Conservation (phyloP, 495 filamentous ascomycete genomes). For the Aspergillus incahuasiensis region DNA sequence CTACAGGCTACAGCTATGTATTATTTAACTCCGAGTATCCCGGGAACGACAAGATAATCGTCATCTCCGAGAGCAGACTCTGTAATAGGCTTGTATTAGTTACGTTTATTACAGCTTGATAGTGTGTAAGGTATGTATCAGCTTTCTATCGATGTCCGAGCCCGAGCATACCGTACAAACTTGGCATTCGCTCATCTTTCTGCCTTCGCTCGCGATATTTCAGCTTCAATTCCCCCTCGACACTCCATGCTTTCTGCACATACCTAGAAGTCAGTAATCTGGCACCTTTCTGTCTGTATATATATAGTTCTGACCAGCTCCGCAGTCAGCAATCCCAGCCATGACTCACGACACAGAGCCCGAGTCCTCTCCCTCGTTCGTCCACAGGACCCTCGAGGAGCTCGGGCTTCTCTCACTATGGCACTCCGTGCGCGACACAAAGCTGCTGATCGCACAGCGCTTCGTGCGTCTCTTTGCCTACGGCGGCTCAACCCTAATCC, state of each 20-base stretch:
- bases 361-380: background rate
- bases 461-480: constrained; percentile 79
- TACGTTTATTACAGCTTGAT: background rate
- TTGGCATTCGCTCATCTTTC: constrained; percentile 2
- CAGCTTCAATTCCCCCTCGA: background rate
- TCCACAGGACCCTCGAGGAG: constrained; percentile 24
- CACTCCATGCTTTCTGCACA: background rate
- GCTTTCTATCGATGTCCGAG: background rate
- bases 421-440: constrained; percentile 53
- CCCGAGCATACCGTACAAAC: background rate
- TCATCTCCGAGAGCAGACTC: background rate
- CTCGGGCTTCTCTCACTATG: constrained; percentile 39
- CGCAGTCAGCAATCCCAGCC: background rate
- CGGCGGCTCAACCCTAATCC: constrained; percentile 67
- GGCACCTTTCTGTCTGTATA: too few relatives aligned
- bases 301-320: too few relatives aligned
- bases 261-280: background rate
- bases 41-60: background rate
- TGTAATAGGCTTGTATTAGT: background rate
- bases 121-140: background rate
- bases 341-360: background rate
- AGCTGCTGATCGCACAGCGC: constrained; percentile 68
- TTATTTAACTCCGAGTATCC: background rate
- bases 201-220: background rate
- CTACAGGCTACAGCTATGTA: background rate